A percentile compares a stretch with the other conserved stretches of the same genome.
Conservation (phyloP, 352 stramenopile genomes). For the Globisporangium heterothallicum region DNA sequence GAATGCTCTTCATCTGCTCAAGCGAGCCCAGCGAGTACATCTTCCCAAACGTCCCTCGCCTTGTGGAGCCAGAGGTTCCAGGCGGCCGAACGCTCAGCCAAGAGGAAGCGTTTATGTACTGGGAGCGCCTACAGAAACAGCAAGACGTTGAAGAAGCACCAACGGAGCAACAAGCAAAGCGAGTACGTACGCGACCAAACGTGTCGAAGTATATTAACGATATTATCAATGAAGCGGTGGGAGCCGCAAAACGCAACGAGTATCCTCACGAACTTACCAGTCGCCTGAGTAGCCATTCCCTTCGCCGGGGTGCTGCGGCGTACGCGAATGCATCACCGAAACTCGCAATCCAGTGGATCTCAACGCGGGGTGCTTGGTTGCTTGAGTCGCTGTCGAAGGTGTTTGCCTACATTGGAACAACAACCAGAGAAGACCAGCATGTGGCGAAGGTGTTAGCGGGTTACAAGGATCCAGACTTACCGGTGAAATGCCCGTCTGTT, state of each 20-base stretch:
- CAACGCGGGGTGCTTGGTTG: constrained; percentile 11
- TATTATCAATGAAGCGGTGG: background rate
- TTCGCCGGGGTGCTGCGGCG: constrained; percentile 3
- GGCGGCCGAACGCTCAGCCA: background rate
- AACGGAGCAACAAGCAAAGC: background rate
- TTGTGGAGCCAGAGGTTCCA: constrained; percentile 3
- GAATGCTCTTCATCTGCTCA: constrained; percentile 9
- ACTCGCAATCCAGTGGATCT: constrained; percentile 18
- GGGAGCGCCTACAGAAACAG: background rate
- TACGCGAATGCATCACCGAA: constrained; percentile 15
- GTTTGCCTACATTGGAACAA: constrained; percentile 22
- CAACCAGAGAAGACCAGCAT: constrained; percentile 15
- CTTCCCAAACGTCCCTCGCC: constrained; percentile 1
- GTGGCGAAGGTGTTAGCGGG: constrained; percentile 16
- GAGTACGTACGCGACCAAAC: background rate
- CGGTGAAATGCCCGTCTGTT: background rate
- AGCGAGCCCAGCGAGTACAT: constrained; percentile 8
- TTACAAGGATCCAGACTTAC: constrained; percentile 10
- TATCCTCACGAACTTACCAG: background rate
- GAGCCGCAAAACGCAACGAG: background rate
- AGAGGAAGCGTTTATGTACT: background rate
- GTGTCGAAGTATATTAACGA: constrained; percentile 6
- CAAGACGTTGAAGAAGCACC: constrained; percentile 1
- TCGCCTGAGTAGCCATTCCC: background rate
- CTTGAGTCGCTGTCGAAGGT: constrained; percentile 16